These are phyloP conservation scores for Amanita fuliginea DNA, from an alignment of 768 basidiomycete species.

Conservation along the genomic window DNA sequence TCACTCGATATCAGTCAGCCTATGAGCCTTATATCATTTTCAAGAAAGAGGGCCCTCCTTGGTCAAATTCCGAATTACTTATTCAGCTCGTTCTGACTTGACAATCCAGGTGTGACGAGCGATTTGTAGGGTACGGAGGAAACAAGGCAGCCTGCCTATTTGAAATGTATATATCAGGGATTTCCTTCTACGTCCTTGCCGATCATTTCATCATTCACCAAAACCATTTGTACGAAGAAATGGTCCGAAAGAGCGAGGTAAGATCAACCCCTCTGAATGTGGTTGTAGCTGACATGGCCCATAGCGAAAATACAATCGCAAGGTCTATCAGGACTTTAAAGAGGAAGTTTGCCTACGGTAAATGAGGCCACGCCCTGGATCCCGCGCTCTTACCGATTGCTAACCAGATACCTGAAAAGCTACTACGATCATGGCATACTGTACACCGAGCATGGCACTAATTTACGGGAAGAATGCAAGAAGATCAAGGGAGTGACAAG, in stretches of 20 bases:
- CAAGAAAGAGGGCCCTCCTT: constrained; percentile 64
- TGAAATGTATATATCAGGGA: constrained; percentile 82
- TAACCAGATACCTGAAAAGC: constrained; percentile 47
- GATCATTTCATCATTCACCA: constrained; percentile 89
- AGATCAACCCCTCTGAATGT: neutral
- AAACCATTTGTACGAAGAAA: constrained; percentile 74
- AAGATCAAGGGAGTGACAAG: constrained; percentile 43
- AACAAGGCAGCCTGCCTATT: constrained; percentile 91
- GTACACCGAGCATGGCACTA: constrained; percentile 37
- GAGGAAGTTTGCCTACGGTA: constrained; percentile 69
- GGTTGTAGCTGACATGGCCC: neutral
- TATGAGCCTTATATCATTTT: constrained; percentile 89
- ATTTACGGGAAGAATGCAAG: constrained; percentile 52
- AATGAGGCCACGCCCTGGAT: constrained; percentile 1
- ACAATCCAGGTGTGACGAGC: constrained; percentile 67
- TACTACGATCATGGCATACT: constrained; percentile 43
- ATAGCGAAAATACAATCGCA: constrained; percentile 67
- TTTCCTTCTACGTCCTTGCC: constrained; percentile 72
- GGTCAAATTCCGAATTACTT: constrained; percentile 28
- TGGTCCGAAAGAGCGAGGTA: constrained; percentile 61
- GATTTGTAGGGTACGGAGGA: constrained; percentile 84
- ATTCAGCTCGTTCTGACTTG: neutral
- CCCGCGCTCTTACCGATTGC: neutral
- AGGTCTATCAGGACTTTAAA: constrained; percentile 67
- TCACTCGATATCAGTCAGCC: constrained; percentile 65